Evolutionary conservation across 1,284 basidiomycete species (phyloP).

Genomic region (Phellopilus nigrolimitatus): DNA sequence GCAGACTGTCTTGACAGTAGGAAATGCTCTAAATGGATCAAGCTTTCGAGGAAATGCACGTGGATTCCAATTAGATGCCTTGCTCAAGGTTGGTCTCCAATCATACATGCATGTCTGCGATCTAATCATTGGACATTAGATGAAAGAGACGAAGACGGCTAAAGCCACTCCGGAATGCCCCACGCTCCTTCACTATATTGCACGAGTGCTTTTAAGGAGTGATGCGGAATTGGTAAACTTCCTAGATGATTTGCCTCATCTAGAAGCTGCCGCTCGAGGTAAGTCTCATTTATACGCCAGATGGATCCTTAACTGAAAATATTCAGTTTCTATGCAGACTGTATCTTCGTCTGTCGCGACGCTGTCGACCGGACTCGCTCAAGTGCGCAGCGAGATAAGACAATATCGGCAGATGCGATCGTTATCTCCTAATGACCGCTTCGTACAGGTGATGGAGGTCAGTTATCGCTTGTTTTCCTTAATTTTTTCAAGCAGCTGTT

Average conservation of each 20-base stretch:
- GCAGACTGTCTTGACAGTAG: constrained; percentile 68
- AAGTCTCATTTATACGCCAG: constrained; percentile 24
- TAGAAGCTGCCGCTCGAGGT: constrained; percentile 83
- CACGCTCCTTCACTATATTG: constrained; percentile 84
- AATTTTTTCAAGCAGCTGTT: constrained; percentile 3
- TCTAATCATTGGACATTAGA: constrained; percentile 37
- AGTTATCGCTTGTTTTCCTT: constrained; percentile 17
- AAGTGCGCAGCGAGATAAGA: constrained; percentile 54
- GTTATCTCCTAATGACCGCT: constrained; percentile 48
- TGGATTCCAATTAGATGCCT: constrained; percentile 79
- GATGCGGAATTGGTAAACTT: constrained; percentile 69
- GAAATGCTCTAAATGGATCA: constrained; percentile 79
- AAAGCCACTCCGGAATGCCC: constrained; percentile 68
- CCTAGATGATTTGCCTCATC: constrained; percentile 74
- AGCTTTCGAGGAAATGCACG: constrained; percentile 79
- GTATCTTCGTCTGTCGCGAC: constrained; percentile 55
- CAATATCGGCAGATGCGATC: constrained; percentile 33
- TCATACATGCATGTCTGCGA: neutral
- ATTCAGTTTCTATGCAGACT: constrained; percentile 68
- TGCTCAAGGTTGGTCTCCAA: constrained; percentile 60
- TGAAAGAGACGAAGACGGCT: constrained; percentile 81
- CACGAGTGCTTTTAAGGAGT: constrained; percentile 64
- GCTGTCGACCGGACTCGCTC: constrained; percentile 52
- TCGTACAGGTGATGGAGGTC: constrained; percentile 65
- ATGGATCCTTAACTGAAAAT: neutral